Evolutionary conservation across 1,139 yeast species (phyloP).

Genomic region (Suhomyces maxii): DNA sequence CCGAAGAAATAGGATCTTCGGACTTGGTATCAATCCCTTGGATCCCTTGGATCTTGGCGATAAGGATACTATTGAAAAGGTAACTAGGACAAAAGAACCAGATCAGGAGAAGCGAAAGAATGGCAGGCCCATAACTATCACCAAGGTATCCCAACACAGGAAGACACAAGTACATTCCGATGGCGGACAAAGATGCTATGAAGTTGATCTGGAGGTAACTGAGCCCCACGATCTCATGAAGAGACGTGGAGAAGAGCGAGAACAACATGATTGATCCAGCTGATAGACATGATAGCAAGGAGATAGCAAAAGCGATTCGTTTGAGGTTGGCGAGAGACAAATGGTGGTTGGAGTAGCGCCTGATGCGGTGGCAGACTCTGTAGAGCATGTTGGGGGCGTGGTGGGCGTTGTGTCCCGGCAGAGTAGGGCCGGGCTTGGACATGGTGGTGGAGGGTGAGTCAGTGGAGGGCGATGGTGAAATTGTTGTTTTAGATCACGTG

Average conservation of each 20-base stretch:
- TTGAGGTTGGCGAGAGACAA: conserved; percentile 29
- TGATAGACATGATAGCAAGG: conserved; percentile 60
- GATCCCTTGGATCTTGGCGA: conserved; percentile 2
- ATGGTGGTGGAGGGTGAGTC: not conserved
- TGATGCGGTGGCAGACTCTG: conserved; percentile 19
- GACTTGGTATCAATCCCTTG: not conserved
- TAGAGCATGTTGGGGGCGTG: conserved; percentile 7
- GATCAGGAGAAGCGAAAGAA: conserved; percentile 64
- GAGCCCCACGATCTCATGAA: conserved; percentile 59
- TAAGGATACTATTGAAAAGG: conserved; percentile 34
- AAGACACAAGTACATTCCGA: conserved; percentile 83
- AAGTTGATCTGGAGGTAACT: conserved; percentile 72
- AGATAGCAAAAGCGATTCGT: conserved; percentile 36
- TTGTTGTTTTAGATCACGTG: too few relatives aligned
- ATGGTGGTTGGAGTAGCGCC: conserved; percentile 24
- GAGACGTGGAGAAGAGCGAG: conserved; percentile 73
- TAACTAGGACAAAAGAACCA: conserved; percentile 75
- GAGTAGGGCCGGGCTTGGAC: not conserved
- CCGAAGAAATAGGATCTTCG: conserved; percentile 4
- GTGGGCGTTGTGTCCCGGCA: not conserved
- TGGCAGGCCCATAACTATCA: conserved; percentile 81
- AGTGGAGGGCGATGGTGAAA: not conserved
- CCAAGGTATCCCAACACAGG: conserved; percentile 83
- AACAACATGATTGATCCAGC: conserved; percentile 83
- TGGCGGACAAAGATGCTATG: conserved; percentile 71